These are phyloP conservation scores for Aegilops sharonensis DNA, from an alignment of 176 grass and related monocot genomes.

Conservation along the genomic window DNA sequence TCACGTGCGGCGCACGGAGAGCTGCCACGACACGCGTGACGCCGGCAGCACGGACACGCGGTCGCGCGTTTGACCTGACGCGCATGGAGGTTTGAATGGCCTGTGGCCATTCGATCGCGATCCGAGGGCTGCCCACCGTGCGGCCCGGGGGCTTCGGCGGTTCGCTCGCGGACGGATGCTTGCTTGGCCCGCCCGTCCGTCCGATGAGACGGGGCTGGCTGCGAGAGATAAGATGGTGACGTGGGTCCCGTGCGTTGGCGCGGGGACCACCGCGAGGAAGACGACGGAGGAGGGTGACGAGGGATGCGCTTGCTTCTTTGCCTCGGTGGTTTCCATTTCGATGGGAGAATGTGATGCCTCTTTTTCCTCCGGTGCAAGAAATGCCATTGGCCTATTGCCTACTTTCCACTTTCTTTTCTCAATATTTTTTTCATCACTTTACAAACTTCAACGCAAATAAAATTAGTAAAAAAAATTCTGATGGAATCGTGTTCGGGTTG, in stretches of 20 bases:
- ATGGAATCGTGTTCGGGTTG: background rate
- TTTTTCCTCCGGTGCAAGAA: background rate
- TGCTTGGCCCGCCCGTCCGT: conserved; percentile 13
- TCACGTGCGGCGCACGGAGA: conserved; percentile 12
- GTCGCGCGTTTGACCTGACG: conserved; percentile 45
- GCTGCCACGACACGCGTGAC: conserved; percentile 34
- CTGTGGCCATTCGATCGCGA: background rate
- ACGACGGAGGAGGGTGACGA: conserved; percentile 28
- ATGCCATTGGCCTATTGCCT: background rate
- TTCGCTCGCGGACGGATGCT: no score
- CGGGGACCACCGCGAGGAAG: background rate
- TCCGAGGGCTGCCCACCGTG: background rate
- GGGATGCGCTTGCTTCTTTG: conserved; percentile 3
- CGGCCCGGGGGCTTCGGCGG: no score
- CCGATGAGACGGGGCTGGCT: background rate
- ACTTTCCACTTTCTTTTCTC: background rate
- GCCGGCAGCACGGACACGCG: conserved; percentile 26
- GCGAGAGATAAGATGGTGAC: conserved; percentile 17
- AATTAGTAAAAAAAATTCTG: no score
- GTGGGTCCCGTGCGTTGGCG: background rate
- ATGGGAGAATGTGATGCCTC: conserved; percentile 25
- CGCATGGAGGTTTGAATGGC: conserved; percentile 8
- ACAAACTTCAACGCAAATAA: background rate
- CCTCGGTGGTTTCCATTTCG: conserved; percentile 29
- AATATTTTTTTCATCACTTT: background rate